Conservation (phyloP, 306 rosid species). For the Oemleria cerasiformis region DNA sequence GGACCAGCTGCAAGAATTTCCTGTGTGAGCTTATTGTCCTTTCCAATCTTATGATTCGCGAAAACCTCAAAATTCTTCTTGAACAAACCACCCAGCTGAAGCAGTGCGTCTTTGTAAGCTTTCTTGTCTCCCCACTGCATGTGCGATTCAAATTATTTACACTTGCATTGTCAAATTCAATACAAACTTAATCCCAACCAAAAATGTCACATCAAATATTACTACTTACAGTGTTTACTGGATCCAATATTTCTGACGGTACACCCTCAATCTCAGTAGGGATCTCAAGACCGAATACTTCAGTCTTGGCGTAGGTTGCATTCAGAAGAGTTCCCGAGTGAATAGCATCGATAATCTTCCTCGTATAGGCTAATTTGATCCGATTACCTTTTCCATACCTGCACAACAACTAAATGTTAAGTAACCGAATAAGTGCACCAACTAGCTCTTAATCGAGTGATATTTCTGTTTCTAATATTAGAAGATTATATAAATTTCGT, state of each 20-base stretch:
- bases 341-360: constrained; percentile 85
- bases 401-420: constrained; percentile 12
- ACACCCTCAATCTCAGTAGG: constrained; percentile 72
- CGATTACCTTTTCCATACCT: constrained; percentile 80
- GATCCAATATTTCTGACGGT: constrained; percentile 73
- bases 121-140: constrained; percentile 63
- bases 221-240: constrained; percentile 67
- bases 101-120: constrained; percentile 47
- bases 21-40: constrained; percentile 49
- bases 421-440: neutral
- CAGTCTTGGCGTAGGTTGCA: constrained; percentile 52
- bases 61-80: constrained; percentile 71
- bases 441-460: neutral
- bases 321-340: constrained; percentile 69
- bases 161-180: no score
- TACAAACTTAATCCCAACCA: neutral
- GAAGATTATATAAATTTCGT: neutral
- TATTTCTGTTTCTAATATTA: neutral
- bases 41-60: constrained; percentile 55
- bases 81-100: constrained; percentile 70
- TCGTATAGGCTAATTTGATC: constrained; percentile 68
- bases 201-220: neutral
- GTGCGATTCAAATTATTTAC: constrained; percentile 30
- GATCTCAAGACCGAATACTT: constrained; percentile 76
- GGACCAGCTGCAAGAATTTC: constrained; percentile 90